Percentiles rank a stretch among this genome's conserved stretches.
These are phyloP conservation scores for Venturia carpophila DNA, from an alignment of 2,329 filamentous ascomycete genomes.

Conservation along the genomic window DNA sequence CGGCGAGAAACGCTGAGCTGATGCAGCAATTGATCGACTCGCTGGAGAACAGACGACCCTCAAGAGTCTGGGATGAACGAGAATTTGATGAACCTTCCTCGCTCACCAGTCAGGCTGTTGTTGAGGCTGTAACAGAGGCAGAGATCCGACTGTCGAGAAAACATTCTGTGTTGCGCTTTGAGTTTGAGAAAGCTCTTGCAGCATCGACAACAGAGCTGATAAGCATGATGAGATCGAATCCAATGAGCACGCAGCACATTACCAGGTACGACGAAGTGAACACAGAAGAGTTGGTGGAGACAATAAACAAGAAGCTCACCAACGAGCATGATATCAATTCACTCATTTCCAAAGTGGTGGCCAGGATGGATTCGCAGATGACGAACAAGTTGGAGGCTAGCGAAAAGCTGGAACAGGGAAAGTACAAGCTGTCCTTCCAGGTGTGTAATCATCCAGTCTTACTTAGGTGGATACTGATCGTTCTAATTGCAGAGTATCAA, in stretches of 20 bases:
- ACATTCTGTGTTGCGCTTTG: not conserved
- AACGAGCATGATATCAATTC: not conserved
- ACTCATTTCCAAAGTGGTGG: not conserved
- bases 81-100: not conserved
- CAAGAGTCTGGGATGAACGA: not conserved
- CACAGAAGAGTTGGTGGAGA: not conserved
- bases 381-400: not conserved
- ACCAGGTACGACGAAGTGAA: not conserved
- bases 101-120: not conserved
- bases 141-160: constrained; percentile 4
- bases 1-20: not conserved
- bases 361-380: not conserved
- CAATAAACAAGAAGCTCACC: not conserved
- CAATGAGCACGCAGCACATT: not conserved
- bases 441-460: not conserved
- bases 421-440: not conserved
- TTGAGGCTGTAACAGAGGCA: not conserved
- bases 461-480: not conserved
- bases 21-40: not conserved
- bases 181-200: constrained; percentile 1
- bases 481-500: constrained; percentile 8
- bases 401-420: not conserved
- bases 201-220: not conserved
- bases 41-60: not conserved
- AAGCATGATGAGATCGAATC: not conserved